Conservation (phyloP, 345 rosid genomes). For the Sonneratia caseolaris region DNA sequence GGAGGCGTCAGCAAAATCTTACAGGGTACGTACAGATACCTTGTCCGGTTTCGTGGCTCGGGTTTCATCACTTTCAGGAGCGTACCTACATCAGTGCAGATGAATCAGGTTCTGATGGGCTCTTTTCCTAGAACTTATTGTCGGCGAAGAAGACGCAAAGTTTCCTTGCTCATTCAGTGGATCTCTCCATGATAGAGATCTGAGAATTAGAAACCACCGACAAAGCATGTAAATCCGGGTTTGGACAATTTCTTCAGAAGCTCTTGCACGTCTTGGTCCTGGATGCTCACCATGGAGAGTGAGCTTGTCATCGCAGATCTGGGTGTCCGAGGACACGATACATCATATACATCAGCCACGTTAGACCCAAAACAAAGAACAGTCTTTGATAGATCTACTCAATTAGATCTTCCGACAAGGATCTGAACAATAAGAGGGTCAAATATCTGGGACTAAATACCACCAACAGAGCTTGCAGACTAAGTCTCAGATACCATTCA, state of each 20-base stretch:
- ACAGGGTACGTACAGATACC: too few species aligned
- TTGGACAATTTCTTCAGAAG: slow-evolving; percentile 15
- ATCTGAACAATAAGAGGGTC: not conserved
- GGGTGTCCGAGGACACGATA: too few species aligned
- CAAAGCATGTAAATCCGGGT: slow-evolving; percentile 11
- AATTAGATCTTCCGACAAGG: not conserved
- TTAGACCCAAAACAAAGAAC: not conserved
- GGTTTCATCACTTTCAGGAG: not conserved
- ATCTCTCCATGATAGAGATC: not conserved
- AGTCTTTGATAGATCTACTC: not conserved
- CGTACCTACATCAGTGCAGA: not conserved
- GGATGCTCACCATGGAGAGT: too few species aligned
- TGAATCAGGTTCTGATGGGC: not conserved
- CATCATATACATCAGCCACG: too few species aligned
- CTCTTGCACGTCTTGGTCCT: slow-evolving; percentile 42
- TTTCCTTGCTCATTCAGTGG: too few species aligned
- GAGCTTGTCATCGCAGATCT: too few species aligned
- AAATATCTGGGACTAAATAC: not conserved
- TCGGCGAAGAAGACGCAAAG: not conserved
- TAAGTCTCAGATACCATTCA: too few species aligned
- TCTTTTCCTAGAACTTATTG: not conserved
- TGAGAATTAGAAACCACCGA: slow-evolving; percentile 5
- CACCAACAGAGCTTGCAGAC: too few species aligned
- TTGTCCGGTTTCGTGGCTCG: not conserved
- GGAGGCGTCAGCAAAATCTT: too few species aligned